Percentiles rank a stretch among this genome's conserved stretches.
phyloP scores from a whole-genome alignment of 176 grass and related monocot genomes.

The Musa itinerans region DNA sequence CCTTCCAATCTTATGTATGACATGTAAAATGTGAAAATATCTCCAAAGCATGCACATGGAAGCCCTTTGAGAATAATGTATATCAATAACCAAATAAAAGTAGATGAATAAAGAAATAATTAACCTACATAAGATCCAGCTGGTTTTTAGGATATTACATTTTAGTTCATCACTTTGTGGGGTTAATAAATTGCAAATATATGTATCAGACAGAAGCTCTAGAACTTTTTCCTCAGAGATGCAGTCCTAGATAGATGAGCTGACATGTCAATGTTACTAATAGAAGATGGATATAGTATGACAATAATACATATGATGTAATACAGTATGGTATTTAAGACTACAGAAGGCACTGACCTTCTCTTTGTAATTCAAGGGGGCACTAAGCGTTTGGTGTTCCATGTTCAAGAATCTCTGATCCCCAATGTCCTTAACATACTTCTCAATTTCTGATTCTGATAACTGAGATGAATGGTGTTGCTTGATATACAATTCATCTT shows the following conservation, averaged over 20 bases:
- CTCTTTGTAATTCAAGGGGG: conserved; percentile 64
- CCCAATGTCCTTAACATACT: conserved; percentile 82
- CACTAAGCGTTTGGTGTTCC: conserved; percentile 46
- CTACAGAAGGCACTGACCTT: conserved; percentile 45
- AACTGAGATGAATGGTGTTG: conserved; percentile 91
- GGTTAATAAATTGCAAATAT: background rate
- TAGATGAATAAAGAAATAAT: too few species aligned
- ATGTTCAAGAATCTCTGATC: conserved; percentile 67
- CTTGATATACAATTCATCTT: conserved; percentile 98
- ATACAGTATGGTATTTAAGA: background rate
- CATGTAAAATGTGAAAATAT: too few species aligned
- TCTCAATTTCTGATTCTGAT: conserved; percentile 75
- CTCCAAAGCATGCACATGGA: too few species aligned
- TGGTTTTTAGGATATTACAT: too few species aligned
- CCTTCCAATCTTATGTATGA: too few species aligned
- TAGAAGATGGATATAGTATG: background rate
- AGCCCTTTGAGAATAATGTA: too few species aligned
- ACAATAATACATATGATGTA: background rate
- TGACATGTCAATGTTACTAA: background rate
- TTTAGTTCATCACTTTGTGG: too few species aligned
- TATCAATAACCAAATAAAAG: too few species aligned
- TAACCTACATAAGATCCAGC: too few species aligned
- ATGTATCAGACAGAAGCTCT: too few species aligned
- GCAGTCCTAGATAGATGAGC: background rate
- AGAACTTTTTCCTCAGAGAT: background rate